A percentile compares a stretch with the other conserved stretches of the same genome.
Evolutionary conservation across 2,329 filamentous ascomycete species (phyloP).

Genomic region (Grosmannia huntii): DNA sequence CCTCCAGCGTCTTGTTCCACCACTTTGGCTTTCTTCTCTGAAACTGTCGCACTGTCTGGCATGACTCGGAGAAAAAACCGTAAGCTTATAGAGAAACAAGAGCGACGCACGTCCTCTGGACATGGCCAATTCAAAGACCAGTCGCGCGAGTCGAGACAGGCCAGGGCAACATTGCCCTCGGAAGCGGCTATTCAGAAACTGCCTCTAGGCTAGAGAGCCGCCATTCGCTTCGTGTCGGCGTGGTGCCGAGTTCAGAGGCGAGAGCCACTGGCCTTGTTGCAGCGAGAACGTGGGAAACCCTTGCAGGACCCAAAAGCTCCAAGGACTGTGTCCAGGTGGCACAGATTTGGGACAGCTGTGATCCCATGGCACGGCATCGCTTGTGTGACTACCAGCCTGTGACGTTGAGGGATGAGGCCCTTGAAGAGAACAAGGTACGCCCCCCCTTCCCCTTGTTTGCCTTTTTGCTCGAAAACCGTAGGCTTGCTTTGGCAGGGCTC

Average conservation of each 20-base stretch:
- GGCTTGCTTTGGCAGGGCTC: too few relatives aligned
- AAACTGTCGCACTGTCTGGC: neutral
- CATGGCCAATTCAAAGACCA: neutral
- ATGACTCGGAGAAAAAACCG: constrained; percentile 1
- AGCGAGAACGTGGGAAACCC: neutral
- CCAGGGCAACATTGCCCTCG: neutral
- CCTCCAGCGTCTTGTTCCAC: neutral
- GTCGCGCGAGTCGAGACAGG: neutral
- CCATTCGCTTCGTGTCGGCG: neutral
- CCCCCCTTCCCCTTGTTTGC: neutral
- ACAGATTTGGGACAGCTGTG: neutral
- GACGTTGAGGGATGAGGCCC: neutral
- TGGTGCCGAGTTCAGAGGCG: neutral
- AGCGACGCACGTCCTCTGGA: neutral
- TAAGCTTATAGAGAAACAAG: neutral
- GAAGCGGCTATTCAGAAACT: neutral
- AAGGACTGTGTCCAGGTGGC: neutral
- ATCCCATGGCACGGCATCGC: neutral
- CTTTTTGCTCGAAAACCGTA: neutral
- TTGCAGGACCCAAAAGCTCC: neutral
- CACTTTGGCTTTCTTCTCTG: neutral
- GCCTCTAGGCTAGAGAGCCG: neutral
- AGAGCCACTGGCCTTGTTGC: neutral
- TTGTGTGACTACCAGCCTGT: neutral
- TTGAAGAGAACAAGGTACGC: neutral